Base-by-base conservation (phyloP, 768 basidiomycete genomes). In the Hortiboletus flavorubellus region DNA sequence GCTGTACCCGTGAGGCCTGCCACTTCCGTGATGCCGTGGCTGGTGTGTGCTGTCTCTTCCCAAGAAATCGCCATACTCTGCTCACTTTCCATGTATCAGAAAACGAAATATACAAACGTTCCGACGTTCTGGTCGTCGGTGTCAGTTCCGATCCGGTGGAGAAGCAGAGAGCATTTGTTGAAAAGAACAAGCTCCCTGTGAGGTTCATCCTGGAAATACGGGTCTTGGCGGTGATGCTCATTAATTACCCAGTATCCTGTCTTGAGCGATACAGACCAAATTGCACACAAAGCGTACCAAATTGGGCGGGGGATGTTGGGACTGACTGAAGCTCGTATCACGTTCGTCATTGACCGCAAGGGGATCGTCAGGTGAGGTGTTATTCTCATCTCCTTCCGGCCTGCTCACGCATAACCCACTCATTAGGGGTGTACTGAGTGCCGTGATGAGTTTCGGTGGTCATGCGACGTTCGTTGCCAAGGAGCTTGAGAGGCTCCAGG, bases 1-100 rank as follows among this genome's bases (percentile, higher is more conserved):
- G 87, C 6, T 93, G 92, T 70, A 94, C 89, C 16, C 85, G 80
- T 63, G 85, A 93, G 69, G 91, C 87, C 2, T 92, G 90, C 63
- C 78, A 84, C 49, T 92, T 94, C 70, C 81, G 91, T 26, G 88
- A 93, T 73, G 89, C 89, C 4, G 72, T 89, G 41, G 80, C 75
- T 35, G 82, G 87, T 87, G 54, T 53, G 80, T 67, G 4, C 30
- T 23, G 5, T 51, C 44, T 46, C 48, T 18, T 38, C 44, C 18
- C 34, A 43, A 57, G 37, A 46, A 15, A 39, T 54, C 40, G 5
- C 3, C 9, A 16, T 12, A 11, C 16, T 37, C 39, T 33, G 11
- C 53, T 54, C 42, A 37, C 31, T 9, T 8, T 29, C 11, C 30
- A 3, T 35, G 35, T n/a, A 35, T 53, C 35, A 87, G 87, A 84